Evolutionary conservation across 1,139 yeast species (phyloP).

Genomic region (Yarrowia galli): DNA sequence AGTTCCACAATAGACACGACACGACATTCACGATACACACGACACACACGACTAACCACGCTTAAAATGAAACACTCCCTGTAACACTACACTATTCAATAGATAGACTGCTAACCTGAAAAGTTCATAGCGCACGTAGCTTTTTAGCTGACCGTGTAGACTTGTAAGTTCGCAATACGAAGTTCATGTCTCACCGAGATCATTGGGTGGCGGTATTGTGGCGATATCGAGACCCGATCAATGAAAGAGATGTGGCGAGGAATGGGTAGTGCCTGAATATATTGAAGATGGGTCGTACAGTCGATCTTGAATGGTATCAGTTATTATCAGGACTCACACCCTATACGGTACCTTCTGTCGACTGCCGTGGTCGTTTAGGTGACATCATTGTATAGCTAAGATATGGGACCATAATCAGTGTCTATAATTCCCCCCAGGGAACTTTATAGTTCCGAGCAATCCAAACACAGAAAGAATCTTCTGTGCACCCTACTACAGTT

Average conservation of each 20-base stretch:
- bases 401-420: background rate
- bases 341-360: too few species aligned
- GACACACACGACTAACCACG: background rate
- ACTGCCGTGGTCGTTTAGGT: too few species aligned
- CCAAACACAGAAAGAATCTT: too few species aligned
- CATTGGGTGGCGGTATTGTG: background rate
- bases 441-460: background rate
- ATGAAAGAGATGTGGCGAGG: too few species aligned
- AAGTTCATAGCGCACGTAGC: background rate
- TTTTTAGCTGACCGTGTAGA: background rate
- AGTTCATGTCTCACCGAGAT: too few species aligned
- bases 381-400: background rate
- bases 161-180: background rate
- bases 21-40: background rate
- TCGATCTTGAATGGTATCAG: too few species aligned
- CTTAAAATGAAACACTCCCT: background rate
- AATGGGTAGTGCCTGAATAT: background rate
- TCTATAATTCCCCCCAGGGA: background rate
- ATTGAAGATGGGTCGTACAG: too few species aligned
- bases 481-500: too few species aligned
- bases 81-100: constrained; percentile 9
- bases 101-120: constrained; percentile 2
- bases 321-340: too few species aligned
- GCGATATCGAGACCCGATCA: background rate
- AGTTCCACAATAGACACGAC: constrained; percentile 5